phyloP scores from a whole-genome alignment of 768 basidiomycete species.

The Podaxis sp. region DNA sequence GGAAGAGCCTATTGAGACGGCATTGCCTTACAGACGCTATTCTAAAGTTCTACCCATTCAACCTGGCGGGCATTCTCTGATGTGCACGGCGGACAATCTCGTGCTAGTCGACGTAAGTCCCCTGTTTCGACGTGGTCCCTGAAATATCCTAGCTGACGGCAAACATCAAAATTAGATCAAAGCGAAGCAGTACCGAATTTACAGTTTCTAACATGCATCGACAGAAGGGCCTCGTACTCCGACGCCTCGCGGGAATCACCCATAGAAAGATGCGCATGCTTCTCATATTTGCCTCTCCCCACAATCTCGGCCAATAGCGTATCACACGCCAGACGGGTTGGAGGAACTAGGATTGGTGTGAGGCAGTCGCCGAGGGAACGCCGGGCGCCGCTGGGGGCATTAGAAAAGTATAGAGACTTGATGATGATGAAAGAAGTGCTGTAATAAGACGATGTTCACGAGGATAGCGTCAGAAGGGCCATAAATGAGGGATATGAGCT shows the following conservation, averaged over 20 bases:
- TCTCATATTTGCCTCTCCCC: not conserved
- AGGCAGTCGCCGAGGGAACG: not conserved
- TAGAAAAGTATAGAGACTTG: not conserved
- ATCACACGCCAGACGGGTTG: not conserved
- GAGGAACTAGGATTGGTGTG: not conserved
- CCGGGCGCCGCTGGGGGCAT: not conserved
- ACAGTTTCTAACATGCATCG: slow-evolving; percentile 27
- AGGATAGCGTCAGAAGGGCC: not conserved
- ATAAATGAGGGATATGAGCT: slow-evolving; percentile 20
- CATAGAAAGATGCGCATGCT: not conserved
- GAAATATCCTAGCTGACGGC: not conserved
- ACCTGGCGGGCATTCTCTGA: slow-evolving; percentile 26
- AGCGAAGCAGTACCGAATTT: slow-evolving; percentile 27
- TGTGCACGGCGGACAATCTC: slow-evolving; percentile 60
- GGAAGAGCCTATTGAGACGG: slow-evolving; percentile 38
- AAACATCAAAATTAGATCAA: slow-evolving; percentile 9
- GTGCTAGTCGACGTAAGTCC: slow-evolving; percentile 50
- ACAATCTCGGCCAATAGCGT: slow-evolving; percentile 1
- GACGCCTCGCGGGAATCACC: not conserved
- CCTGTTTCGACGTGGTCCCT: slow-evolving; percentile 9
- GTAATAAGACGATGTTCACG: not conserved
- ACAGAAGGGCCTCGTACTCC: not conserved
- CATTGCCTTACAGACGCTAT: slow-evolving; percentile 45
- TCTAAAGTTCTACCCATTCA: slow-evolving; percentile 25
- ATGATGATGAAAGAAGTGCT: not conserved